A percentile compares a stretch with the other conserved stretches of the same genome.
phyloP scores from a whole-genome alignment of 1,284 basidiomycete genomes.

The Ceratobasidium sp. region DNA sequence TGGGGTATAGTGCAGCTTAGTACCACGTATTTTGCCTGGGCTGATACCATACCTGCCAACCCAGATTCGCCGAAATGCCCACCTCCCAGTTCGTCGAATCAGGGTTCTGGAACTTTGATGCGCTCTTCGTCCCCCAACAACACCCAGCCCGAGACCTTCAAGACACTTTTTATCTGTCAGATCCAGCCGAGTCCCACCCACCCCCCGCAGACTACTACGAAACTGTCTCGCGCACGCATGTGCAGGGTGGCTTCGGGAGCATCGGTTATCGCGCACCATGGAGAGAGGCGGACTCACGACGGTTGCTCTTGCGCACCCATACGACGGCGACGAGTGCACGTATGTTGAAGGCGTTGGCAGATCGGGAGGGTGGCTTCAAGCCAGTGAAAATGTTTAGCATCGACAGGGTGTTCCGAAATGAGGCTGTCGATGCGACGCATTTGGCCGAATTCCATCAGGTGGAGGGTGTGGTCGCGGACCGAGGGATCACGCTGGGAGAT shows the following conservation, averaged over 20 bases:
- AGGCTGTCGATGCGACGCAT: slow-evolving; percentile 99
- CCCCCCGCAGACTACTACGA: slow-evolving; percentile 90
- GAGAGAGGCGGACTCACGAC: slow-evolving; percentile 89
- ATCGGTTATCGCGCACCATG: slow-evolving; percentile 99
- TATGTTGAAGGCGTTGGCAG: slow-evolving; percentile 94
- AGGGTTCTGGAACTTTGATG: slow-evolving; percentile 99
- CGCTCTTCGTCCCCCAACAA: slow-evolving; percentile 98
- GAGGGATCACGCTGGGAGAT: slow-evolving; percentile 93
- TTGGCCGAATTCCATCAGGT: slow-evolving; percentile 99
- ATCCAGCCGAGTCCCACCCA: slow-evolving; percentile 80
- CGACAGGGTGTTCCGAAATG: slow-evolving; percentile 98
- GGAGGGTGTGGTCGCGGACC: slow-evolving; percentile 98
- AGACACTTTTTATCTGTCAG: slow-evolving; percentile 99
- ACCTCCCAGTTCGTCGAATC: slow-evolving; percentile 98
- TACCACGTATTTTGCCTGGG: not conserved
- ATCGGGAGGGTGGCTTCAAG: slow-evolving; percentile 81
- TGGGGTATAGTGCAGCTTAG: slow-evolving; percentile 75
- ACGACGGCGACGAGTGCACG: slow-evolving; percentile 95
- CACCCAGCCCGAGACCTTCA: slow-evolving; percentile 98
- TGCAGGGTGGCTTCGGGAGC: slow-evolving; percentile 92
- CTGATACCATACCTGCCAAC: slow-evolving; percentile 2
- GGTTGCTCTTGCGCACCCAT: slow-evolving; percentile 94
- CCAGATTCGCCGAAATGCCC: slow-evolving; percentile 98
- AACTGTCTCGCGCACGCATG: slow-evolving; percentile 89
- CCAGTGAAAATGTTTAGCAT: slow-evolving; percentile 98